Conservation (phyloP, 2,329 filamentous ascomycete species). For the Daldinia sp. region DNA sequence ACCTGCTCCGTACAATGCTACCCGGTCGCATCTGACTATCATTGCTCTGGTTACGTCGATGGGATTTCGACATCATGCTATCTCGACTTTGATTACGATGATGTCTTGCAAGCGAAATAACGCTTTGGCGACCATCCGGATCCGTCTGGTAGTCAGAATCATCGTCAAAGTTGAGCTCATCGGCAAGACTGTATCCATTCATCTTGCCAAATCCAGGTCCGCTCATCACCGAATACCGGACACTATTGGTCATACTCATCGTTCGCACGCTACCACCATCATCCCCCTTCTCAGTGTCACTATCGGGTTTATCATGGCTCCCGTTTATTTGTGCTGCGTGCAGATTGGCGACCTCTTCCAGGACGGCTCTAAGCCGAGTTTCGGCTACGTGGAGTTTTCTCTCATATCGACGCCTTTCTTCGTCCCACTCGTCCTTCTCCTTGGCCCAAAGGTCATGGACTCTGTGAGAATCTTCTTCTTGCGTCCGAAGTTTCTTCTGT, state of each 20-base stretch:
- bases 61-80: slow-evolving; percentile 57
- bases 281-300: slow-evolving; percentile 70
- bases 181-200: slow-evolving; percentile 81
- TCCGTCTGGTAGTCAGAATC: slow-evolving; percentile 78
- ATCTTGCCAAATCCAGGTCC: slow-evolving; percentile 62
- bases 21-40: slow-evolving; percentile 65
- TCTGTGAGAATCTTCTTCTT: slow-evolving; percentile 84
- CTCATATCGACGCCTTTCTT: slow-evolving; percentile 82
- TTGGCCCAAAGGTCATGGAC: slow-evolving; percentile 82
- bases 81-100: slow-evolving; percentile 65
- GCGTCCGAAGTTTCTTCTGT: slow-evolving; percentile 78
- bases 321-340: slow-evolving; percentile 63
- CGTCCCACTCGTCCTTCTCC: slow-evolving; percentile 86
- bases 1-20: slow-evolving; percentile 62
- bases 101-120: slow-evolving; percentile 61
- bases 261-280: slow-evolving; percentile 78
- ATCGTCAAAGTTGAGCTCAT: slow-evolving; percentile 88
- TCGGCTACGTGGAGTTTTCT: slow-evolving; percentile 91
- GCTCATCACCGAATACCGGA: slow-evolving; percentile 76
- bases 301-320: slow-evolving; percentile 55
- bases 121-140: slow-evolving; percentile 72
- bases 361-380: slow-evolving; percentile 79
- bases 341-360: slow-evolving; percentile 83
- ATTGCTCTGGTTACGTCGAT: slow-evolving; percentile 64
- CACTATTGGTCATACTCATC: slow-evolving; percentile 75